Base-by-base conservation (phyloP, 192 early-diverging fungal species). In the Allomyces macrogynus region DNA sequence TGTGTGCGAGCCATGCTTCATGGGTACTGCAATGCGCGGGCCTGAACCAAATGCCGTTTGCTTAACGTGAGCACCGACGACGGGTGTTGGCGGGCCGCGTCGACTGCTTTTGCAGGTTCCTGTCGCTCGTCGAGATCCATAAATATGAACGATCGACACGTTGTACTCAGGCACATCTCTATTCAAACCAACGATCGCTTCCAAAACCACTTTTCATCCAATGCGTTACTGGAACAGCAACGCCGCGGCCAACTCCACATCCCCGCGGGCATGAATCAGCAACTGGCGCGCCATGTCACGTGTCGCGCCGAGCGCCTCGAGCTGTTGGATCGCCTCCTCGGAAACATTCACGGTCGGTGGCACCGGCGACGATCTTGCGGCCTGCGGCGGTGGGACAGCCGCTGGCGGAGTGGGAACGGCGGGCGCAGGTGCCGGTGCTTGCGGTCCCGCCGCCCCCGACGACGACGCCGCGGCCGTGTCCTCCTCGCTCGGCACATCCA, bases 161-260 rank as follows among this genome's bases (percentile, higher is more conserved):
- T n/a, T n/a, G n/a, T n/a, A n/a, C n/a, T n/a, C 32, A 40, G 32
- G 4, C 32, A 40, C 32, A 40, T 3, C 32, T 40, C 32, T 40
- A 40, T 40, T 40, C 32, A 8, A 8, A 40, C 32, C 32, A 8
- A 40, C 32, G 4, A 40, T 8, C 3, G 4, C 3, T 40, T 8
- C 32, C 32, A 40, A 40, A 40, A 40, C 32, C 32, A 8, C 32
- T 7, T 40, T 7, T 8, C 32, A 40, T 40, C 32, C 32, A 40
- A 54, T 10, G 0, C 0, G 67, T 61, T 73, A 64, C 72, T 82
- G 77, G 71, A 98, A 95, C 43, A 95, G 80, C 61, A 95, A 73
- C 66, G 80, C 82, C 5, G 91, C 93, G 9, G 95, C 95, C 26
- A 88, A 61, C 42, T 98, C 93, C 10, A 82, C 77, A 71, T 98